Evolutionary conservation across 345 rosid species (phyloP), one percentile per base, ranked within the genome.

Genomic region (Citrus glauca): DNA sequence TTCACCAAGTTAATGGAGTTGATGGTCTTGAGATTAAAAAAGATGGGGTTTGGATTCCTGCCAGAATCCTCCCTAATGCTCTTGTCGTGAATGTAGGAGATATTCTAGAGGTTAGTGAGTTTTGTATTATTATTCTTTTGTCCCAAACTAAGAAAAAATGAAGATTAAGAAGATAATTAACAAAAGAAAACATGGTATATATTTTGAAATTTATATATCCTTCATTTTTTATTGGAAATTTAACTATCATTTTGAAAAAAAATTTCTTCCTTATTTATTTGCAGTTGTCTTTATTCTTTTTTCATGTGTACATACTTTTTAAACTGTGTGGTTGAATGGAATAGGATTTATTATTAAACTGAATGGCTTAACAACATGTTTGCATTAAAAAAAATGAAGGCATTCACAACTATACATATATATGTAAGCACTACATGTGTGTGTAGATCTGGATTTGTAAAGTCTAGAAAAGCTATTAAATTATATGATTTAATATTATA

Each of bases 21-120:
- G 64, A 77, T 17, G 80, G 80, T 40, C 75, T 77, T 42, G 69
- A 77, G 63, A 77, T 77, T 19, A 77, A 69, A 50, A 78, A 62
- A 42, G 76, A 78, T 32, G 76, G 80, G 6, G 24, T 40, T 30
- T 78, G 80, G 80, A 19, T 62, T 30, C 80, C 80, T 6, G 50
- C 63, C 10, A 71, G 27, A 38, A 42, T 71, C 62, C 32, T 61
- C 24, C 76, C 76, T 0, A 61, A 62, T 70, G 69, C 80, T 2
- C 24, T 78, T 62, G 76, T 78, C 1, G 50, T 78, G 2, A 78
- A 71, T 37, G 5, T 78, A 9, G 80, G 80, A 32, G 80, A 78
- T 50, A 32, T 70, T 32, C 50, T 78, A 7, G 76, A 69, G 80
- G 80, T 77, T 59, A 24, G 72, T 19, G 11, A 33, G 1, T 1